Conservation (phyloP, 2,329 filamentous ascomycete genomes). For the Sporothrix dimorphospora region DNA sequence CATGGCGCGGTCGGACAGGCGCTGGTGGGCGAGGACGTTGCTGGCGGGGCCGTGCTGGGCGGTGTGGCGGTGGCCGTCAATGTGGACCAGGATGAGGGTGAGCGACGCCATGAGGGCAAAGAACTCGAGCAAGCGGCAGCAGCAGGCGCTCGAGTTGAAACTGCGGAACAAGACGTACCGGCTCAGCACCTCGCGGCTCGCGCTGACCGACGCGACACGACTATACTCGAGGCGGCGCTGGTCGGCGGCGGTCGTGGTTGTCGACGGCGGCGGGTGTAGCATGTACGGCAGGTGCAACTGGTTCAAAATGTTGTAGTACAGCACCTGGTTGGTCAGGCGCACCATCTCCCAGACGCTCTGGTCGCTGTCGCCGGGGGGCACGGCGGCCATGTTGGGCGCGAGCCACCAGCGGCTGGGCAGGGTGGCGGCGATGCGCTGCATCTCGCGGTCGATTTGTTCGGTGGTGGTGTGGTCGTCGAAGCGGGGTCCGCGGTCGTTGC, state of each 20-base stretch:
- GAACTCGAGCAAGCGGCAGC: conserved; percentile 45
- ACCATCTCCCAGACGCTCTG: conserved; percentile 39
- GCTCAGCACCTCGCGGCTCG: conserved; percentile 44
- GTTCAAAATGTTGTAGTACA: conserved; percentile 45
- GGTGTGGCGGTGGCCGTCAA: conserved; percentile 39
- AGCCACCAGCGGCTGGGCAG: conserved; percentile 52
- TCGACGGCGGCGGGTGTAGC: conserved; percentile 33
- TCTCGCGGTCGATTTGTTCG: conserved; percentile 43
- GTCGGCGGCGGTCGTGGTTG: neutral
- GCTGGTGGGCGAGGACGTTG: conserved; percentile 44
- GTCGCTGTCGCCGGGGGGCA: conserved; percentile 26
- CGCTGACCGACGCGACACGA: conserved; percentile 44
- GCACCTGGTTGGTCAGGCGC: conserved; percentile 42
- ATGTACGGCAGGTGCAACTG: conserved; percentile 48
- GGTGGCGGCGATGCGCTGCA: conserved; percentile 43
- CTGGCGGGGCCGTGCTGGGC: conserved; percentile 19
- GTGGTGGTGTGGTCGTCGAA: conserved; percentile 39
- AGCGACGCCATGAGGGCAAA: conserved; percentile 39
- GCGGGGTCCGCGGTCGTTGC: conserved; percentile 37
- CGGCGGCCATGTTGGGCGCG: conserved; percentile 33
- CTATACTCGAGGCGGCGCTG: conserved; percentile 40
- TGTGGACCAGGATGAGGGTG: conserved; percentile 45
- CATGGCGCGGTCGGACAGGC: conserved; percentile 45
- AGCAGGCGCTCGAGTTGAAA: conserved; percentile 39
- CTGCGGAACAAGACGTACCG: conserved; percentile 43